phyloP scores from a whole-genome alignment of 331 rosid species.

The Rhamnella rubrinervis region DNA sequence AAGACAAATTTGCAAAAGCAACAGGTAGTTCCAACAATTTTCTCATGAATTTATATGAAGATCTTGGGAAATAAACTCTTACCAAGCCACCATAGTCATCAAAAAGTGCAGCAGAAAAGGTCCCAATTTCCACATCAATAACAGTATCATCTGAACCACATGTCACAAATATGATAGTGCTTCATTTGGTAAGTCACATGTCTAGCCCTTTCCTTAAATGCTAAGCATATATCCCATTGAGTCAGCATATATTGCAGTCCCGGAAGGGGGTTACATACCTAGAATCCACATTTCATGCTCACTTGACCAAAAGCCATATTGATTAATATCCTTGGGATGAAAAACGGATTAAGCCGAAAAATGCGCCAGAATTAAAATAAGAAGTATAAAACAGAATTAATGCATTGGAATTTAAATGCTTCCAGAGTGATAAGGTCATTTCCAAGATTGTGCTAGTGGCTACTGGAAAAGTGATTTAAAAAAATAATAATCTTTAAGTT shows the following conservation, averaged over 20 bases:
- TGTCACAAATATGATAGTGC: too few species aligned
- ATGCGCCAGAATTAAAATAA: conserved; percentile 49
- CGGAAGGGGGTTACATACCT: conserved; percentile 47
- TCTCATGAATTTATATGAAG: too few species aligned
- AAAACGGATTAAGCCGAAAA: conserved; percentile 96
- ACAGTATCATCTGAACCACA: too few species aligned
- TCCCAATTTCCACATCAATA: too few species aligned
- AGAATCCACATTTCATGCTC: conserved; percentile 96
- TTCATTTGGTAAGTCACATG: neutral
- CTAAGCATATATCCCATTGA: conserved; percentile 1
- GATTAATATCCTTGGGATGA: conserved; percentile 86
- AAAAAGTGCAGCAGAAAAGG: too few species aligned
- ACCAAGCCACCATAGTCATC: too few species aligned
- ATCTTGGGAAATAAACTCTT: too few species aligned
- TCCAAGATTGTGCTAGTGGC: conserved; percentile 9
- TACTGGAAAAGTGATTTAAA: conserved; percentile 16
- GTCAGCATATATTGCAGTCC: conserved; percentile 12
- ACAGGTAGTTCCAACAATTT: too few species aligned
- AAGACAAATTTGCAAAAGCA: too few species aligned
- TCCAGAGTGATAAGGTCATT: neutral
- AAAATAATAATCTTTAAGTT: conserved; percentile 11
- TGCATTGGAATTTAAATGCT: conserved; percentile 1
- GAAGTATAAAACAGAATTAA: neutral
- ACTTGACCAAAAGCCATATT: conserved; percentile 98
- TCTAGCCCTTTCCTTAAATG: neutral